Conservation (phyloP, 2,329 filamentous ascomycete genomes). For the Karstenula rhodostoma region DNA sequence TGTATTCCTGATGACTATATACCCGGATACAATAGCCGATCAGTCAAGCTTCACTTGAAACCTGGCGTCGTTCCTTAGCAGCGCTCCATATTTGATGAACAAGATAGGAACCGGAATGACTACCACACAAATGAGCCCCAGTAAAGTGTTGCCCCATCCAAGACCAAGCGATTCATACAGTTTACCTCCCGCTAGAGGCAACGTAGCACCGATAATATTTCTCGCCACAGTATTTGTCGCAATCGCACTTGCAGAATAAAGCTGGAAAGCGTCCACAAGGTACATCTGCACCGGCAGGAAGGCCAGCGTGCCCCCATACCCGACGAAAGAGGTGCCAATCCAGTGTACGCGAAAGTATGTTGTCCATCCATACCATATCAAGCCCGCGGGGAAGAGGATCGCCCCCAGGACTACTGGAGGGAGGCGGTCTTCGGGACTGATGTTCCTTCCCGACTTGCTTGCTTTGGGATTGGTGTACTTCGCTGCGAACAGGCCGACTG, state of each 20-base stretch:
- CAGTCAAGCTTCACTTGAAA: no score
- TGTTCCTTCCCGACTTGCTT: neutral
- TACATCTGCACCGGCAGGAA: slow-evolving; percentile 41
- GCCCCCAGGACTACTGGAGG: slow-evolving; percentile 17
- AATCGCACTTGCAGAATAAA: slow-evolving; percentile 43
- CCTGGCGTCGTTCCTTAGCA: no score
- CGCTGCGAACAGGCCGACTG: slow-evolving; percentile 19
- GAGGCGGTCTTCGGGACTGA: slow-evolving; percentile 32
- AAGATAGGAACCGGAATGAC: slow-evolving; percentile 75
- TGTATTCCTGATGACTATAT: no score
- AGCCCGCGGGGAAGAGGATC: slow-evolving; percentile 39
- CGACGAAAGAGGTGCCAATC: slow-evolving; percentile 47
- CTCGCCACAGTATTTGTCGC: slow-evolving; percentile 39
- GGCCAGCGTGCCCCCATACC: slow-evolving; percentile 24
- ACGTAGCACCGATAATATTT: slow-evolving; percentile 27
- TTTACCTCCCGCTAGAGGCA: slow-evolving; percentile 29
- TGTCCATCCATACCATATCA: slow-evolving; percentile 62
- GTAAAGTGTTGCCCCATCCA: slow-evolving; percentile 54
- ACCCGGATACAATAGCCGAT: no score
- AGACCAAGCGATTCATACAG: slow-evolving; percentile 34
- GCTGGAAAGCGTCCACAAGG: slow-evolving; percentile 45
- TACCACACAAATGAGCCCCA: slow-evolving; percentile 72
- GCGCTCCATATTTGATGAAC: slow-evolving; percentile 77
- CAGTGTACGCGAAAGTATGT: slow-evolving; percentile 60
- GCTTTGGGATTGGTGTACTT: slow-evolving; percentile 14